A percentile compares a stretch with the other conserved stretches of the same genome.
phyloP scores from a whole-genome alignment of 805 yeast genomes.

The Kuraishia floccosa region DNA sequence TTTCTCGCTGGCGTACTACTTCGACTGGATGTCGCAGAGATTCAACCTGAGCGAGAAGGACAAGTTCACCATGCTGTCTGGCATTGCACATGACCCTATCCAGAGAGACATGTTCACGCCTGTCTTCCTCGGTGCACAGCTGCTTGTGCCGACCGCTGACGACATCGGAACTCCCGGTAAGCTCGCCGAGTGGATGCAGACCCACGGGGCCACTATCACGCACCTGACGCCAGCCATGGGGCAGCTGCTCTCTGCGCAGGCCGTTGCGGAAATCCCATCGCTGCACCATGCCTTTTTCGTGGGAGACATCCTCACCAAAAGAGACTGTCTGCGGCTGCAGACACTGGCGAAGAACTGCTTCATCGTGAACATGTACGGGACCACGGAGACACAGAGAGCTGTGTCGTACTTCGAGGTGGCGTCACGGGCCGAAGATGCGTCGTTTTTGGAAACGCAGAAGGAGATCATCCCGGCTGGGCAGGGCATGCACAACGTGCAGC shows the following conservation, averaged over 20 bases:
- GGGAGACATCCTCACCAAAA: conserved; percentile 93
- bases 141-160: conserved; percentile 89
- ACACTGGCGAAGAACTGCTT: conserved; percentile 80
- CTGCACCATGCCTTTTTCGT: conserved; percentile 96
- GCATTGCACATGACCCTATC: conserved; percentile 98
- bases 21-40: conserved; percentile 95
- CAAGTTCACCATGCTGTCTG: conserved; percentile 93
- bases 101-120: conserved; percentile 99
- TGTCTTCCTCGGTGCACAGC: conserved; percentile 85
- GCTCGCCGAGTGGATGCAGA: conserved; percentile 95
- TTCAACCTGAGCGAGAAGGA: conserved; percentile 73
- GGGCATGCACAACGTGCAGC: conserved; percentile 94
- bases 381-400: conserved; percentile 98
- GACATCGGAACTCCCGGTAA: conserved; percentile 98
- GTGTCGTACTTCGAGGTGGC: conserved; percentile 90
- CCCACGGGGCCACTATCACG: conserved; percentile 85
- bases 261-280: conserved; percentile 71
- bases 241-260: conserved; percentile 91
- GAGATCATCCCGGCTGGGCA: conserved; percentile 98
- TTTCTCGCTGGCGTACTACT: conserved; percentile 91
- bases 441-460: conserved; percentile 72
- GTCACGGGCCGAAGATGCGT: conserved; percentile 54
- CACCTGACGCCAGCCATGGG: conserved; percentile 99
- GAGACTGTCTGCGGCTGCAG: conserved; percentile 92
- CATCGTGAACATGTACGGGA: conserved; percentile 98